A percentile compares a stretch with the other conserved stretches of the same genome.
Conservation (phyloP, 306 rosid genomes). For the Acacia melanoxylon region DNA sequence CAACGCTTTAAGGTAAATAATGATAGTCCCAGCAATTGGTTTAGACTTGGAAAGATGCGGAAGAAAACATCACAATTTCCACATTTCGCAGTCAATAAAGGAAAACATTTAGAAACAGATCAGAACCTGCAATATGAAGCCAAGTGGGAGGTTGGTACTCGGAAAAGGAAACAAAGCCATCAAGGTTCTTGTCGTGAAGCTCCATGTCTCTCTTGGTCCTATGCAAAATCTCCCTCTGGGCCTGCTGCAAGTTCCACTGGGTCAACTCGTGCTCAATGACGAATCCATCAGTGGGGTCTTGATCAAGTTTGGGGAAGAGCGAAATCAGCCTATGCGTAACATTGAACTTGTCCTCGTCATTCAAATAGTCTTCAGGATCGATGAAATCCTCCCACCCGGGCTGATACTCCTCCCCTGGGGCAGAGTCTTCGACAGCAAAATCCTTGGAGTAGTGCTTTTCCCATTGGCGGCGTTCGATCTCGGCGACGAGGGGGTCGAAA, state of each 20-base stretch:
- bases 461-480: slow-evolving; percentile 92
- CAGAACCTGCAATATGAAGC: slow-evolving; percentile 68
- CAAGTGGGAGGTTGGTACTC: slow-evolving; percentile 94
- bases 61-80: background rate
- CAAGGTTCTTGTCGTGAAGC: slow-evolving; percentile 79
- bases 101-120: background rate
- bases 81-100: background rate
- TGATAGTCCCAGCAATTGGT: background rate
- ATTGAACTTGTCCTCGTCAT: slow-evolving; percentile 83
- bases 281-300: slow-evolving; percentile 62
- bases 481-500: slow-evolving; percentile 88
- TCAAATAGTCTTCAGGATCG: slow-evolving; percentile 85
- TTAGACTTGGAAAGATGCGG: background rate
- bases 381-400: slow-evolving; percentile 92
- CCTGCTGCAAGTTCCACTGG: slow-evolving; percentile 75
- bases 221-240: slow-evolving; percentile 70
- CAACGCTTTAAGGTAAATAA: background rate
- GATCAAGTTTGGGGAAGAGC: slow-evolving; percentile 83
- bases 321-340: slow-evolving; percentile 60
- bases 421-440: slow-evolving; percentile 35
- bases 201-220: slow-evolving; percentile 85
- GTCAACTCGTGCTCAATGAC: slow-evolving; percentile 69
- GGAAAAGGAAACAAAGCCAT: slow-evolving; percentile 70
- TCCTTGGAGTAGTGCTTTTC: slow-evolving; percentile 62
- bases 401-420: slow-evolving; percentile 73